A percentile compares a stretch with the other conserved stretches of the same genome.
These are phyloP conservation scores for Rhodotorula taiwanensis DNA, from an alignment of 768 basidiomycete genomes.

Conservation along the genomic window DNA sequence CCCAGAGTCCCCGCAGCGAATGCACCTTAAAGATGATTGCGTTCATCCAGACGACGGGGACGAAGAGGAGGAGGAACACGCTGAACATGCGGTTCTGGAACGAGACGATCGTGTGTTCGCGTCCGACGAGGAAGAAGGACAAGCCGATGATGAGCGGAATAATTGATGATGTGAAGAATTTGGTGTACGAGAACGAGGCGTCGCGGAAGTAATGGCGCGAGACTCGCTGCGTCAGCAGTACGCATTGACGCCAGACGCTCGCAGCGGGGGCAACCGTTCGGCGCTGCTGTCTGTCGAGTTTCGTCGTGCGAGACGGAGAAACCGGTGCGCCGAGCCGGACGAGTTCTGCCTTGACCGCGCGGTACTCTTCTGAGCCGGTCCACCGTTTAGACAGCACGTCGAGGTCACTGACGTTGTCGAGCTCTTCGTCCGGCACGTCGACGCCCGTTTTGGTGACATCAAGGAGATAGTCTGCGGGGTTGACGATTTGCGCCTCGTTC, in stretches of 20 bases:
- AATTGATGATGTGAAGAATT: conserved; percentile 42
- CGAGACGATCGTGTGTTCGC: conserved; percentile 6
- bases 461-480: conserved; percentile 36
- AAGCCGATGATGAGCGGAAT: conserved; percentile 39
- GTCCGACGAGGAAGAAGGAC: conserved; percentile 41
- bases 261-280: conserved; percentile 39
- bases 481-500: conserved; percentile 3
- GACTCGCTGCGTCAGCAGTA: conserved; percentile 41
- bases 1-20: conserved; percentile 56
- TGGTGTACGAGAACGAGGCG: conserved; percentile 47
- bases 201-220: conserved; percentile 47
- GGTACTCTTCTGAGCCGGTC: conserved; percentile 35
- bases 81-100: conserved; percentile 25
- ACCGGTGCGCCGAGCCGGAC: conserved; percentile 27
- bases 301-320: too few relatives aligned
- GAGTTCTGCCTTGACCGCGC: conserved; percentile 40
- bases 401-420: conserved; percentile 16
- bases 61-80: conserved; percentile 42
- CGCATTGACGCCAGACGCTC: conserved; percentile 34
- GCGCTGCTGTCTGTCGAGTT: conserved; percentile 6
- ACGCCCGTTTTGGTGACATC: conserved; percentile 24
- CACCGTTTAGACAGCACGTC: conserved; percentile 18
- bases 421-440: conserved; percentile 30
- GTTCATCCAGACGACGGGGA: conserved; percentile 50
- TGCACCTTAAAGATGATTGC: conserved; percentile 59